A percentile compares a stretch with the other conserved stretches of the same genome.
These are phyloP conservation scores for Spinacia oleracea DNA, from an alignment of 179 eudicot species.

Conservation along the genomic window DNA sequence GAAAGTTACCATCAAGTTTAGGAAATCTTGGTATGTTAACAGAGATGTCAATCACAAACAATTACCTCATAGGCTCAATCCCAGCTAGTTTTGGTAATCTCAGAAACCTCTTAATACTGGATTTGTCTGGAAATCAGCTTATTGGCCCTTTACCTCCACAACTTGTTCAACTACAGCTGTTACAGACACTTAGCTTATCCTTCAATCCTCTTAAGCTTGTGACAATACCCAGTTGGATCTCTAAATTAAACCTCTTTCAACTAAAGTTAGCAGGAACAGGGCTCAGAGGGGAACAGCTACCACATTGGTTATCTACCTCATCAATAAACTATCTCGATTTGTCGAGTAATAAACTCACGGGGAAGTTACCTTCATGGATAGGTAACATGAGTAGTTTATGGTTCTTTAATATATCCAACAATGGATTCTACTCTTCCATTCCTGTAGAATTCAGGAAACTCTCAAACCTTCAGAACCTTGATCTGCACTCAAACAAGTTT, in stretches of 20 bases:
- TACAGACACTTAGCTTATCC: constrained; percentile 58
- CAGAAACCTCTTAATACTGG: constrained; percentile 44
- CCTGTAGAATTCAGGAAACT: constrained; percentile 56
- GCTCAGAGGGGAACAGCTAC: constrained; percentile 51
- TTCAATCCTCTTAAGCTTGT: constrained; percentile 53
- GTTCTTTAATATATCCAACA: constrained; percentile 66
- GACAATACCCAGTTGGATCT: constrained; percentile 48
- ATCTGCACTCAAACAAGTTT: constrained; percentile 71
- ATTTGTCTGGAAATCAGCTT: constrained; percentile 53
- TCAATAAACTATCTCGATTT: constrained; percentile 37
- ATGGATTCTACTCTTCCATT: constrained; percentile 46
- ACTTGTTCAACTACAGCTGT: constrained; percentile 34
- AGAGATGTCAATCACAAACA: constrained; percentile 51
- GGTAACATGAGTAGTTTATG: constrained; percentile 76
- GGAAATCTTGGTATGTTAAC: constrained; percentile 54
- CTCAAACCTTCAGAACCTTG: constrained; percentile 48
- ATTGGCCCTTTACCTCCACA: constrained; percentile 40
- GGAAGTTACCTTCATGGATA: constrained; percentile 73
- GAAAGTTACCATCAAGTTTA: constrained; percentile 60
- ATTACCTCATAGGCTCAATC: constrained; percentile 52
- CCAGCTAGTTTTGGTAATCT: constrained; percentile 63
- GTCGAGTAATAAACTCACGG: constrained; percentile 47
- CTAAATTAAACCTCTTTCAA: constrained; percentile 37
- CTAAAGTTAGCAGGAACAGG: constrained; percentile 54
- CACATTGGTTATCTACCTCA: constrained; percentile 50